These are phyloP conservation scores for Shiraia bambusicola DNA, from an alignment of 2,329 filamentous ascomycete genomes.

Conservation along the genomic window DNA sequence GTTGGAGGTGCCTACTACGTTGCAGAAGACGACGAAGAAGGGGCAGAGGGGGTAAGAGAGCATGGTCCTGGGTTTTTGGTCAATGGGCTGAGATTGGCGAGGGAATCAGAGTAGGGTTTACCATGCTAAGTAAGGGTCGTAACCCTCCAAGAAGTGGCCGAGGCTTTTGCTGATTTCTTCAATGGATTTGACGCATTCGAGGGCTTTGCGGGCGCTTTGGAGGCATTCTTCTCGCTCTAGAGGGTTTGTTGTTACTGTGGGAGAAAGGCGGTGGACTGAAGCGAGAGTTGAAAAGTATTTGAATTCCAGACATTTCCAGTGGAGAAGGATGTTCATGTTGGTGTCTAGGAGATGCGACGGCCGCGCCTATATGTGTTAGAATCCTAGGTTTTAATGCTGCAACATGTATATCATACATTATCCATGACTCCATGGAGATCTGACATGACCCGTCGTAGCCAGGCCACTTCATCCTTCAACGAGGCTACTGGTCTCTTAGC, in stretches of 20 bases:
- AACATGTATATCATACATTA: constrained; percentile 15
- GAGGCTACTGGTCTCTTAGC: constrained; percentile 10
- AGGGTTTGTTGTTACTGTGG: constrained; percentile 29
- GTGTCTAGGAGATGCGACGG: constrained; percentile 19
- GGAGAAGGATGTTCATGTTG: constrained; percentile 25
- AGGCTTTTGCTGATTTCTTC: constrained; percentile 24
- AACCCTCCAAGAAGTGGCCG: constrained; percentile 34
- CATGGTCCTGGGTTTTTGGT: constrained; percentile 30
- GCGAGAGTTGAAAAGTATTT: constrained; percentile 37
- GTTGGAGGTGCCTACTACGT: constrained; percentile 40
- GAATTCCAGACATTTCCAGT: constrained; percentile 38
- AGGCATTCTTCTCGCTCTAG: constrained; percentile 36
- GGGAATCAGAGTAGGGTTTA: too few species aligned
- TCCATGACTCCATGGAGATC: constrained; percentile 25
- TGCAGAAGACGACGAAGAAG: constrained; percentile 42
- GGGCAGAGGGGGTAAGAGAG: constrained; percentile 38
- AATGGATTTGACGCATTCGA: constrained; percentile 31
- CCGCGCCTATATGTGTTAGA: constrained; percentile 19
- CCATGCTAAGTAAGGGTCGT: constrained; percentile 34
- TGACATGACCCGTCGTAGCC: constrained; percentile 24
- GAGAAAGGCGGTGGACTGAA: constrained; percentile 35
- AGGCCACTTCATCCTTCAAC: constrained; percentile 24
- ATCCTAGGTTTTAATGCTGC: too few species aligned
- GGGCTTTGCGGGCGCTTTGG: constrained; percentile 33
- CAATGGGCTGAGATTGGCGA: too few species aligned